Conservation (phyloP, 148 eudicot species). For the Diospyros kaki region DNA sequence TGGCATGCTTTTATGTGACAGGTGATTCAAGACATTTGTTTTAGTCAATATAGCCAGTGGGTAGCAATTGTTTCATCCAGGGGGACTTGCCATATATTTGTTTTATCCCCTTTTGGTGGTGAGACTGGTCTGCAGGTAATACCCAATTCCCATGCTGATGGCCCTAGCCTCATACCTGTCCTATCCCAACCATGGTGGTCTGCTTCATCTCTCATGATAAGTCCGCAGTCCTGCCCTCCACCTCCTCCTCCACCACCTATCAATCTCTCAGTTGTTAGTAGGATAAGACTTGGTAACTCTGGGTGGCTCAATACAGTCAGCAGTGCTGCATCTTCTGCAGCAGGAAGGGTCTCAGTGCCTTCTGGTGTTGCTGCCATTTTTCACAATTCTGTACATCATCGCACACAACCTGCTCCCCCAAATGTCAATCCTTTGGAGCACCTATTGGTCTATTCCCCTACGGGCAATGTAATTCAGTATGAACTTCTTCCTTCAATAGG, state of each 20-base stretch:
- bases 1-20: conserved; percentile 24
- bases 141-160: conserved; percentile 49
- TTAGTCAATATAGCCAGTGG: conserved; percentile 96
- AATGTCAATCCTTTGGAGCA: conserved; percentile 56
- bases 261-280: conserved; percentile 72
- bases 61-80: conserved; percentile 83
- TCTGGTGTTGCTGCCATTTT: conserved; percentile 81
- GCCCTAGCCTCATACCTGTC: conserved; percentile 48
- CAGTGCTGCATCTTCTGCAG: conserved; percentile 91
- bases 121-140: conserved; percentile 63
- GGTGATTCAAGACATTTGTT: conserved; percentile 97
- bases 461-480: conserved; percentile 85
- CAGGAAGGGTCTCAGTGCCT: conserved; percentile 64
- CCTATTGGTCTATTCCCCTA: conserved; percentile 80
- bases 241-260: conserved; percentile 78
- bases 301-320: conserved; percentile 95
- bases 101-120: conserved; percentile 85
- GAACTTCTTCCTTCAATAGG: conserved; percentile 70
- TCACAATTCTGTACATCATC: conserved; percentile 49
- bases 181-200: conserved; percentile 88
- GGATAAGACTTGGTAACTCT: conserved; percentile 73
- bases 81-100: conserved; percentile 91
- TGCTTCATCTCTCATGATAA: conserved; percentile 48
- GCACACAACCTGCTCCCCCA: conserved; percentile 27
- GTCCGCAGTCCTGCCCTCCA: conserved; percentile 48